phyloP scores from a whole-genome alignment of 176 grass and related monocot genomes.

The Carex kokanica region DNA sequence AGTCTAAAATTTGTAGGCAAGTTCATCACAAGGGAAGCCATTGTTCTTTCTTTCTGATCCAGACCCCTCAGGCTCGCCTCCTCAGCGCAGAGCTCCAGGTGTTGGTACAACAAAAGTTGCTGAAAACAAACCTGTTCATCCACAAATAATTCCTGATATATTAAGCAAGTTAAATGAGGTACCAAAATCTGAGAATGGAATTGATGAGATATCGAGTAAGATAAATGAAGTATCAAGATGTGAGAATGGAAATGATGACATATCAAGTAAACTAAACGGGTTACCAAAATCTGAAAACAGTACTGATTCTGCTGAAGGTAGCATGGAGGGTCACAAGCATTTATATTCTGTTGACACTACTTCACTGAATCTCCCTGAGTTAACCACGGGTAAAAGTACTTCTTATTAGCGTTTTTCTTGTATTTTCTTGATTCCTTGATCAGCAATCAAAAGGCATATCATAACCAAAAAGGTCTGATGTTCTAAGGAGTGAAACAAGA shows the following conservation, averaged over 20 bases:
- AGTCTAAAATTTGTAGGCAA: constrained; percentile 48
- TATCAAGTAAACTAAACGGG: neutral
- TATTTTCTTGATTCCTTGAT: constrained; percentile 8
- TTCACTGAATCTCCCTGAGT: constrained; percentile 65
- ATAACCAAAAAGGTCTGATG: neutral
- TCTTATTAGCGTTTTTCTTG: constrained; percentile 4
- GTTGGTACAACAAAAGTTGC: constrained; percentile 24
- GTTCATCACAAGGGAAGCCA: constrained; percentile 45
- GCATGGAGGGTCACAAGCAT: constrained; percentile 29
- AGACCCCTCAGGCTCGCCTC: constrained; percentile 50
- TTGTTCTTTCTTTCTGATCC: constrained; percentile 67
- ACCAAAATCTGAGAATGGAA: constrained; percentile 27
- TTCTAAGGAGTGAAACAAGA: constrained; percentile 19
- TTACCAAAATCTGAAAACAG: constrained; percentile 18
- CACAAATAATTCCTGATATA: constrained; percentile 27
- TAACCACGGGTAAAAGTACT: constrained; percentile 64
- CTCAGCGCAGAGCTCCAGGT: constrained; percentile 44
- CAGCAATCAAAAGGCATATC: neutral
- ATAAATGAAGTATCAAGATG: constrained; percentile 20
- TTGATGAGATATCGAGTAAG: neutral
- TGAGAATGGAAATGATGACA: neutral
- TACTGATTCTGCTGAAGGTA: neutral
- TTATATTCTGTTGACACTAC: constrained; percentile 37
- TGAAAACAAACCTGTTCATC: constrained; percentile 31
- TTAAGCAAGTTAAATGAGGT: constrained; percentile 16